These are phyloP conservation scores for Serendipita indica DNA, from an alignment of 768 basidiomycete species.

Conservation along the genomic window DNA sequence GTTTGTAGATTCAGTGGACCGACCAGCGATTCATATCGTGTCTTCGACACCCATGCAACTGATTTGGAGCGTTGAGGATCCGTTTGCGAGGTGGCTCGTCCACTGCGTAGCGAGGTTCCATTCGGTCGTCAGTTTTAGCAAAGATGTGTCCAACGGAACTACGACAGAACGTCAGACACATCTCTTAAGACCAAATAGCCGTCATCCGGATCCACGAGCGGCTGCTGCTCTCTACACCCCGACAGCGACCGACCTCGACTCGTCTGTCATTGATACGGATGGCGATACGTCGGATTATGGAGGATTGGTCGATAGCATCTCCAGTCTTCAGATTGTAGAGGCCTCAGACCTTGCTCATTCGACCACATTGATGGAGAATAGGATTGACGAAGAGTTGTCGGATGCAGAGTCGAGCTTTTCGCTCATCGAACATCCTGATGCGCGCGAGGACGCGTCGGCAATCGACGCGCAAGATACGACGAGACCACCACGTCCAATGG, in stretches of 20 bases:
- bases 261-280: slow-evolving; percentile 21
- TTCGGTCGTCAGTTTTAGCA: slow-evolving; percentile 69
- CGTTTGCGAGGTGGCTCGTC: slow-evolving; percentile 65
- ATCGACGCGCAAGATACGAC: neutral
- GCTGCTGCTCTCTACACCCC: slow-evolving; percentile 45
- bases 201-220: slow-evolving; percentile 38
- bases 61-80: slow-evolving; percentile 57
- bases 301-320: neutral
- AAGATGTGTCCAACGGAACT: slow-evolving; percentile 24
- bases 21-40: slow-evolving; percentile 41
- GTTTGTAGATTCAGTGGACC: slow-evolving; percentile 35
- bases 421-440: neutral
- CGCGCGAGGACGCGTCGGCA: neutral
- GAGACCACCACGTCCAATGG: neutral
- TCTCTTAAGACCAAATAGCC: slow-evolving; percentile 63
- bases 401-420: neutral
- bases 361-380: neutral
- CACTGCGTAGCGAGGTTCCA: slow-evolving; percentile 74
- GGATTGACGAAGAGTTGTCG: neutral
- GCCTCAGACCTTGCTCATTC: neutral
- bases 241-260: slow-evolving; percentile 51
- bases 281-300: slow-evolving; percentile 11
- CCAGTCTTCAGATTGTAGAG: slow-evolving; percentile 1
- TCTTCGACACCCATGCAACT: slow-evolving; percentile 49
- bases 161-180: slow-evolving; percentile 53